Conservation (phyloP, 2,329 filamentous ascomycete species). For the Calonectria crousiana region DNA sequence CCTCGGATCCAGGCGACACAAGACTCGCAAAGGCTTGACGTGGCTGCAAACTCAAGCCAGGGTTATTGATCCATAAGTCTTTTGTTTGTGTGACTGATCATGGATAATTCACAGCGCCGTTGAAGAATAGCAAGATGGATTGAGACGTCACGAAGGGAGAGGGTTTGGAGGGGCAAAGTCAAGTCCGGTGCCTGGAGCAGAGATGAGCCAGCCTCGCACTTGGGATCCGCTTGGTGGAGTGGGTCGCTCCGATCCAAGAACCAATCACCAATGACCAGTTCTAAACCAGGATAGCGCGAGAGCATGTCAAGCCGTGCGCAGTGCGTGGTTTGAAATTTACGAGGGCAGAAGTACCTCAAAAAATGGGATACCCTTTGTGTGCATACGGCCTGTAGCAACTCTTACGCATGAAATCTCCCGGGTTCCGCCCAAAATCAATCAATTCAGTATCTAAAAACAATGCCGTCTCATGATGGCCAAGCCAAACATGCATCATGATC, state of each 20-base stretch:
- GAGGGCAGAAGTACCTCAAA: neutral
- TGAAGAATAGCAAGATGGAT: neutral
- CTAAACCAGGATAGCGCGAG: neutral
- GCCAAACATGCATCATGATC: conserved; percentile 8
- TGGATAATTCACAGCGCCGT: neutral
- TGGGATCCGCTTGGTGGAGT: conserved; percentile 3
- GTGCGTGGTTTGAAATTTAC: conserved; percentile 7
- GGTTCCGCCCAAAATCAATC: neutral
- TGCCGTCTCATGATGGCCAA: conserved; percentile 15
- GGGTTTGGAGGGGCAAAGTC: conserved; percentile 39
- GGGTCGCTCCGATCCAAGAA: neutral
- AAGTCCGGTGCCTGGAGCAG: conserved; percentile 29
- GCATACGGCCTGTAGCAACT: neutral
- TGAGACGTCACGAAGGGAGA: conserved; percentile 28
- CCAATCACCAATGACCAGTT: neutral
- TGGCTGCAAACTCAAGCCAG: neutral
- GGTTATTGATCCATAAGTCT: neutral
- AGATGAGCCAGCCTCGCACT: conserved; percentile 36
- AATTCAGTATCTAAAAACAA: neutral
- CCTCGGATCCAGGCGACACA: neutral
- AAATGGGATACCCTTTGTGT: neutral
- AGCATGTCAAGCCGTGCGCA: neutral
- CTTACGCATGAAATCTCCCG: neutral
- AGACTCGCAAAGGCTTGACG: neutral
- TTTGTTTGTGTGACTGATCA: neutral